Evolutionary conservation across 176 grass and related monocot species (phyloP), one percentile per base, ranked within the genome.

Genomic region (Zoysia japonica): DNA sequence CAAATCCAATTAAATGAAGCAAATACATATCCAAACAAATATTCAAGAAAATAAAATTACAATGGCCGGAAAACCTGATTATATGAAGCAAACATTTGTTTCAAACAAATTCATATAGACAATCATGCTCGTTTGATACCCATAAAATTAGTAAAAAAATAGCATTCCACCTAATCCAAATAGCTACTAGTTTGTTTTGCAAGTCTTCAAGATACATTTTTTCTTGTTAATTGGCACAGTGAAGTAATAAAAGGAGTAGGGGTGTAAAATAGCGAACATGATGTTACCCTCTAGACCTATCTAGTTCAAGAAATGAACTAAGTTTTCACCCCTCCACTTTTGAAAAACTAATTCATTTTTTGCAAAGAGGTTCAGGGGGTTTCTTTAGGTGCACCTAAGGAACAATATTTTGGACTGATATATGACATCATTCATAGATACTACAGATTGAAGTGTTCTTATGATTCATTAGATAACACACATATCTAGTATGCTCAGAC

Each of bases 51-150:
- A 20, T 49, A 49, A 2, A 49, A 28, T 11, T 2, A 40, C 2
- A 60, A 43, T 20, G 7, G 11, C 40, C n/a, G 3, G 6, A 46
- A 61, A 80, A 75, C 78, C 14, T 61, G 51, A 75, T 75, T 39
- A 65, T 52, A 68, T 62, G 6, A 16, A 80, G 63, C 12, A 75
- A 59, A 6, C 1, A 59, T 9, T 54, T 55, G 4, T 7, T 15
- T 3, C 16, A 43, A 20, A n/a, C 43, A 67, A 19, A 60, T 41
- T 51, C 38, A 12, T 51, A 51, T 66, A 50, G 0, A 50, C 14
- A 38, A 68, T 47, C 69, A 19, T 9, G 36, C 28, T 67, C 11
- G 44, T 13, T 50, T 50, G 2, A 3, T 72, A 56, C 12, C 57
- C 19, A 47, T 65, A 67, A 16, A 37, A 19, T 35, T 17, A 20